Base-by-base conservation (phyloP, 768 basidiomycete genomes). In the Hericium rajendrae region DNA sequence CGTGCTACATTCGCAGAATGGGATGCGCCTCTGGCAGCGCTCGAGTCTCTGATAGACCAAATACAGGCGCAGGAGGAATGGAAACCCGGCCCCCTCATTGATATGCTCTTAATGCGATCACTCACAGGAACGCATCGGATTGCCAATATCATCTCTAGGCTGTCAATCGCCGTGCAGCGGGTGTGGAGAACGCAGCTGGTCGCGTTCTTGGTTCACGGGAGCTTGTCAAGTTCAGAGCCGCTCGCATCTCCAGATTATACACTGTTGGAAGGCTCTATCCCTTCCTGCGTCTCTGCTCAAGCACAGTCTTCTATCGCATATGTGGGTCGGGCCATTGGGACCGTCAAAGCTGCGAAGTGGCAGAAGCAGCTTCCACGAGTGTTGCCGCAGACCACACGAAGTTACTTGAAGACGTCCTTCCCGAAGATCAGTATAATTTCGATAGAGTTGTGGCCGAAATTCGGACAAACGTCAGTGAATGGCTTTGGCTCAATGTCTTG, bases 401-500 rank as follows among this genome's bases (percentile, higher is more conserved):
- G 38, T 62, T 88, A 57, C 69, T 94, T 4, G 83, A 85, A 59
- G 73, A 73, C 9, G 83, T 89, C 3, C 75, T 90, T 8, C 85
- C 87, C 0, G 81, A 89, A 64, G 86, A 92, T 62, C 82, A 81
- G 59, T 85, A 88, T 59, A 78, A 75, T 15, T 91, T 97, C 65
- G 90, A 91, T 67, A 72, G 76, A 37, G 80, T 85, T 58, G 81
- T 97, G 38, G 73, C 80, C 16, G 81, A 85, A 59, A 89, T 94
- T 39, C 75, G 92, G 57, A 85, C 79, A 1, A 84, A 86, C 57
- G 81, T 94, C 53, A 88, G 91, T 66, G 94, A 97, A 75, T 97
- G 93, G 92, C 74, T 97, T 1, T 97, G 93, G 94, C 70, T 83
- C 22, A 91, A 94, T 65, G 86, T 95, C 39, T 74, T 97, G 53